A percentile compares a stretch with the other conserved stretches of the same genome.
Evolutionary conservation across 2,329 filamentous ascomycete species (phyloP).

Genomic region (Colletotrichum noveboracense): DNA sequence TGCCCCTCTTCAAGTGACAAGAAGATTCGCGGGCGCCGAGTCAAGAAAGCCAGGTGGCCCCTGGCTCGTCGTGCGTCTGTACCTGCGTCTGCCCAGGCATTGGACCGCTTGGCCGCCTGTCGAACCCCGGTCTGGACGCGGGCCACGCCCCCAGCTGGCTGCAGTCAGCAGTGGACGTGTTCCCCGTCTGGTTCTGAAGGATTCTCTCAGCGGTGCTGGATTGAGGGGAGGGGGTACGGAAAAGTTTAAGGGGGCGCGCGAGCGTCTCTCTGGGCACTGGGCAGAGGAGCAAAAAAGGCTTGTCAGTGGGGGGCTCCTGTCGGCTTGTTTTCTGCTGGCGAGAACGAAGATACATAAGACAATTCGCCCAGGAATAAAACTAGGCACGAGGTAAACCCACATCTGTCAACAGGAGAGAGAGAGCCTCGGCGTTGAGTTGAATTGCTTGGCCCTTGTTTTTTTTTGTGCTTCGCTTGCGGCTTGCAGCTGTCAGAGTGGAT

Average conservation of each 20-base stretch:
- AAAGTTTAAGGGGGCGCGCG: background rate
- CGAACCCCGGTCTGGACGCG: background rate
- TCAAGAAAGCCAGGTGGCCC: background rate
- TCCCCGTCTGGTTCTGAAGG: background rate
- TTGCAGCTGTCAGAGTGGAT: background rate
- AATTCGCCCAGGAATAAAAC: background rate
- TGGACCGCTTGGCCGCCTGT: background rate
- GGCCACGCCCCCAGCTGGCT: background rate
- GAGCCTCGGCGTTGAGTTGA: background rate
- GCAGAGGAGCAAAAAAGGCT: background rate
- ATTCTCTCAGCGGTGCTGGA: background rate
- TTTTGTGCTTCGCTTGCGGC: background rate
- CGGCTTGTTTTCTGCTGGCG: background rate
- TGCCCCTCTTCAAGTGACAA: background rate
- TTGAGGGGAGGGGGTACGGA: background rate
- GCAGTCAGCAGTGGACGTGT: background rate
- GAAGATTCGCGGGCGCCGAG: background rate
- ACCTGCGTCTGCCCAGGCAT: conserved; percentile 12
- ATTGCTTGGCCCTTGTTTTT: background rate
- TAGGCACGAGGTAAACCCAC: background rate
- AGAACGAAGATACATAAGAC: background rate
- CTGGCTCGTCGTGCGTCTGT: background rate
- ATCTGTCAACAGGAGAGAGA: background rate
- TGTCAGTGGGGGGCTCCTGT: background rate
- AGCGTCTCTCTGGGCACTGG: background rate